A percentile compares a stretch with the other conserved stretches of the same genome.
Conservation (phyloP, 768 basidiomycete species). For the Lactarius tabidus region DNA sequence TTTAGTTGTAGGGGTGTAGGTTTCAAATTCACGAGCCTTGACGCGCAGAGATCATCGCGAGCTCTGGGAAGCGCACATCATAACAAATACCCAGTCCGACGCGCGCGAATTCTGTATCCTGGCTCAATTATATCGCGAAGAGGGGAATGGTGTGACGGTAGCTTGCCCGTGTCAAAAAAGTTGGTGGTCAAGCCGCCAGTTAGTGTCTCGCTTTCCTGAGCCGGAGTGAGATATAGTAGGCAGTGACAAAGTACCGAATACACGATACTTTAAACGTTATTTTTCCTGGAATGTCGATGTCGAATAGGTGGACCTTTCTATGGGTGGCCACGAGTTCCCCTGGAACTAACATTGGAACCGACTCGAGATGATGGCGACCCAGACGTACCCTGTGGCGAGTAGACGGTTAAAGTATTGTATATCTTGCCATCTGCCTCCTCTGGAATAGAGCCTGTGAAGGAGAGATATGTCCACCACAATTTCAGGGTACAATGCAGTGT, state of each 20-base stretch:
- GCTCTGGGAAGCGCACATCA: slow-evolving; percentile 91
- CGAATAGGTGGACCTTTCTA: slow-evolving; percentile 95
- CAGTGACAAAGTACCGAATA: not conserved
- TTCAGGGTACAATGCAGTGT: not conserved
- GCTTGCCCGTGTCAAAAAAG: slow-evolving; percentile 76
- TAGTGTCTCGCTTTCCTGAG: slow-evolving; percentile 85
- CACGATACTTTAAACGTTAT: slow-evolving; percentile 75
- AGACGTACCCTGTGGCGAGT: slow-evolving; percentile 65
- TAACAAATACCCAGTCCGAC: slow-evolving; percentile 97
- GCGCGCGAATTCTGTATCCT: slow-evolving; percentile 82
- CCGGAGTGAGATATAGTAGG: not conserved
- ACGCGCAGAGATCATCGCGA: slow-evolving; percentile 86
- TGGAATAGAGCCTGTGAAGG: slow-evolving; percentile 83
- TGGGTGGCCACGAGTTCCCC: slow-evolving; percentile 85
- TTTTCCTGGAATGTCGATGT: slow-evolving; percentile 93
- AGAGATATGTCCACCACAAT: not conserved
- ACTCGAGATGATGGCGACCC: not conserved
- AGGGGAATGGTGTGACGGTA: not conserved
- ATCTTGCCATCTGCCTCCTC: slow-evolving; percentile 71
- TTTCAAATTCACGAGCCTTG: slow-evolving; percentile 47
- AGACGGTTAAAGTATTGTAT: slow-evolving; percentile 93
- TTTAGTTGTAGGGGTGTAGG: not conserved
- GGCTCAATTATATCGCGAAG: not conserved
- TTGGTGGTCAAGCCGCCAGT: slow-evolving; percentile 71
- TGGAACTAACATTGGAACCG: slow-evolving; percentile 31